Evolutionary conservation across 164 flowering plant species (phyloP).

Genomic region (Tetracentron sinense): DNA sequence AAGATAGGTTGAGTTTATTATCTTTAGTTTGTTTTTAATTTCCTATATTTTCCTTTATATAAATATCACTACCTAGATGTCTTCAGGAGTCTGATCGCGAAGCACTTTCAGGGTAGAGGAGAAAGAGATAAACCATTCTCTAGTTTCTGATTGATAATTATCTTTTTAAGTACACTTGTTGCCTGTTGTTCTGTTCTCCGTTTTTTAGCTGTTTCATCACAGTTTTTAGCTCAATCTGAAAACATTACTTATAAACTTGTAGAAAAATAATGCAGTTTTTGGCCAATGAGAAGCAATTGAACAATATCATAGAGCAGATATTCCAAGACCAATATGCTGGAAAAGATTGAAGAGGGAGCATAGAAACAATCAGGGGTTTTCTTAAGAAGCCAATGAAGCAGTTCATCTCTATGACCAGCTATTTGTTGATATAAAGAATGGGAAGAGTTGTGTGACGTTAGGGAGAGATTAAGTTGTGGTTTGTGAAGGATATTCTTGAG

Average conservation of each 20-base stretch:
- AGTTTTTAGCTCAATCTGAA: not conserved
- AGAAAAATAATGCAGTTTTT: constrained; percentile 44
- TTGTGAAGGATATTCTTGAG: constrained; percentile 46
- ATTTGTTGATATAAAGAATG: constrained; percentile 34
- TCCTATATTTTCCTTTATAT: not conserved
- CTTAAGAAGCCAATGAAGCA: constrained; percentile 53
- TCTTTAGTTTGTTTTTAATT: not conserved
- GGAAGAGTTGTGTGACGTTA: constrained; percentile 15
- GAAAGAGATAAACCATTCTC: too few species aligned
- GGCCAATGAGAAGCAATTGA: constrained; percentile 43
- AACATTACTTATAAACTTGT: constrained; percentile 5
- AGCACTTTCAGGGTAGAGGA: too few species aligned
- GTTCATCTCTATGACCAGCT: constrained; percentile 52
- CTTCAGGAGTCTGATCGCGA: too few species aligned
- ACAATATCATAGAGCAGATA: constrained; percentile 31
- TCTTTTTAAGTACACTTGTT: not conserved
- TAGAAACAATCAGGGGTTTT: constrained; percentile 25
- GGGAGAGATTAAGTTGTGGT: constrained; percentile 29
- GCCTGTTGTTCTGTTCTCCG: not conserved
- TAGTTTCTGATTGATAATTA: too few species aligned
- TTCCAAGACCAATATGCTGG: constrained; percentile 12
- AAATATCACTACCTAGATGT: too few species aligned
- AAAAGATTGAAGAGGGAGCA: constrained; percentile 16
- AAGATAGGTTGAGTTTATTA: constrained; percentile 43
- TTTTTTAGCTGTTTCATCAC: not conserved